A percentile compares a stretch with the other conserved stretches of the same genome.
phyloP scores from a whole-genome alignment of 106 monocot genomes.

The Apostasia ramifera region DNA sequence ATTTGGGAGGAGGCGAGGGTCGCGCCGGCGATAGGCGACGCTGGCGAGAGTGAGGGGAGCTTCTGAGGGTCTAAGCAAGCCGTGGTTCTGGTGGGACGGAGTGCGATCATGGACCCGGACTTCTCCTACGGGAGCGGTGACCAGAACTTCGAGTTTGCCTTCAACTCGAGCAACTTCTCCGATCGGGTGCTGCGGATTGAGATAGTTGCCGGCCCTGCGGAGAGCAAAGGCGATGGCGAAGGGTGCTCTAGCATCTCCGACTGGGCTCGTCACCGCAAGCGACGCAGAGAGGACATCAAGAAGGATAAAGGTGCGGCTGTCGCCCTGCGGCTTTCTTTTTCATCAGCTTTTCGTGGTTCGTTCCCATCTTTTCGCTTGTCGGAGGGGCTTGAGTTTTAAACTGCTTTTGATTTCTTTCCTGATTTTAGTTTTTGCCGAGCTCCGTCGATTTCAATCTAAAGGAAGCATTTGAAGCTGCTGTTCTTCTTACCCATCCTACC shows the following conservation, averaged over 20 bases:
- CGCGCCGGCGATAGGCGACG: not conserved
- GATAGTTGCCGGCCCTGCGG: slow-evolving; percentile 55
- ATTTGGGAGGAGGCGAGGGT: not conserved
- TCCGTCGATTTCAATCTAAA: too few species aligned
- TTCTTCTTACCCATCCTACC: too few species aligned
- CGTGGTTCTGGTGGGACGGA: not conserved
- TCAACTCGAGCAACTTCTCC: slow-evolving; percentile 86
- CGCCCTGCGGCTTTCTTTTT: too few species aligned
- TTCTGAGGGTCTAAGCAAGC: not conserved
- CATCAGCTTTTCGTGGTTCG: too few species aligned
- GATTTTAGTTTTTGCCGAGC: too few species aligned
- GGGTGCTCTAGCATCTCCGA: slow-evolving; percentile 45
- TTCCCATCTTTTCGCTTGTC: too few species aligned
- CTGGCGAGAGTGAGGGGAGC: not conserved
- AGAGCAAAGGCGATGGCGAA: slow-evolving; percentile 29
- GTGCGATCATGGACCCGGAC: slow-evolving; percentile 34
- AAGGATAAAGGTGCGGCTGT: slow-evolving; percentile 55
- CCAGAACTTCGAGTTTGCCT: slow-evolving; percentile 87
- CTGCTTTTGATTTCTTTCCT: too few species aligned
- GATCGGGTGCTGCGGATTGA: slow-evolving; percentile 85
- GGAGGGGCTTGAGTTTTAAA: too few species aligned
- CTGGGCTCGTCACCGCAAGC: slow-evolving; percentile 65
- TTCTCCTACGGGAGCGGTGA: slow-evolving; percentile 24
- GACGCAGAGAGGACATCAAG: slow-evolving; percentile 57
- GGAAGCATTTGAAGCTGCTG: too few species aligned